Percentiles rank a stretch among this genome's conserved stretches.
phyloP scores from a whole-genome alignment of 768 basidiomycete species.

The Pisolithus sp. region DNA sequence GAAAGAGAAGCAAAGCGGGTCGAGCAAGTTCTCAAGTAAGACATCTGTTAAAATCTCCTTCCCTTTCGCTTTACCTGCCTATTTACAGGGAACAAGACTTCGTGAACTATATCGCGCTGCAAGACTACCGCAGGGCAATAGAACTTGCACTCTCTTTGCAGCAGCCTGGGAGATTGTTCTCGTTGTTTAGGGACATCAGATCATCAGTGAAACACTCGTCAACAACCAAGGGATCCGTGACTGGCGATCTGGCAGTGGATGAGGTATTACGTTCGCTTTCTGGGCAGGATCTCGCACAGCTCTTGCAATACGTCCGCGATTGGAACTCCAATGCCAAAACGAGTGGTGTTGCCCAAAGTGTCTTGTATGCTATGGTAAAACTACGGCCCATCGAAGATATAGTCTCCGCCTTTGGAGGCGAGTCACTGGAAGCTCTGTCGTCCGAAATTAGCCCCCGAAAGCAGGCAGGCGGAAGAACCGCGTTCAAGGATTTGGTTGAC shows the following conservation, averaged over 20 bases:
- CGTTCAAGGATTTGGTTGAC: slow-evolving; percentile 72
- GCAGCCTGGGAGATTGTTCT: slow-evolving; percentile 82
- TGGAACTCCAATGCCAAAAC: slow-evolving; percentile 98
- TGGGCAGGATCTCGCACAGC: slow-evolving; percentile 67
- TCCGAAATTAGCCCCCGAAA: slow-evolving; percentile 26
- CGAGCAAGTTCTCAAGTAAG: slow-evolving; percentile 76
- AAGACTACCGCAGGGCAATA: slow-evolving; percentile 89
- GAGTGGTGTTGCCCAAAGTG: slow-evolving; percentile 74
- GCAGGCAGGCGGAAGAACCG: slow-evolving; percentile 19
- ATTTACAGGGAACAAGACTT: slow-evolving; percentile 91
- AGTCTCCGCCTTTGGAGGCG: slow-evolving; percentile 48
- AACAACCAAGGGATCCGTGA: slow-evolving; percentile 35
- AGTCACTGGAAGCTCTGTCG: slow-evolving; percentile 11
- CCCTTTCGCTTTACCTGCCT: slow-evolving; percentile 6
- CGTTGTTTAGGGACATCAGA: slow-evolving; percentile 67
- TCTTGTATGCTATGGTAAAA: slow-evolving; percentile 78
- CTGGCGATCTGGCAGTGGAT: slow-evolving; percentile 72
- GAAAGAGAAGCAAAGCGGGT: slow-evolving; percentile 71
- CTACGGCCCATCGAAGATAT: slow-evolving; percentile 71
- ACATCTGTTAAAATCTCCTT: slow-evolving; percentile 6
- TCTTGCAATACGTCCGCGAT: slow-evolving; percentile 75
- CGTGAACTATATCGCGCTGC: slow-evolving; percentile 77
- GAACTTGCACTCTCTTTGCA: slow-evolving; percentile 88
- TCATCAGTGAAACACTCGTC: slow-evolving; percentile 17
- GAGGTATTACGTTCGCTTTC: slow-evolving; percentile 70